Base-by-base conservation (phyloP, 2,329 filamentous ascomycete genomes). In the Botrytis galanthina region DNA sequence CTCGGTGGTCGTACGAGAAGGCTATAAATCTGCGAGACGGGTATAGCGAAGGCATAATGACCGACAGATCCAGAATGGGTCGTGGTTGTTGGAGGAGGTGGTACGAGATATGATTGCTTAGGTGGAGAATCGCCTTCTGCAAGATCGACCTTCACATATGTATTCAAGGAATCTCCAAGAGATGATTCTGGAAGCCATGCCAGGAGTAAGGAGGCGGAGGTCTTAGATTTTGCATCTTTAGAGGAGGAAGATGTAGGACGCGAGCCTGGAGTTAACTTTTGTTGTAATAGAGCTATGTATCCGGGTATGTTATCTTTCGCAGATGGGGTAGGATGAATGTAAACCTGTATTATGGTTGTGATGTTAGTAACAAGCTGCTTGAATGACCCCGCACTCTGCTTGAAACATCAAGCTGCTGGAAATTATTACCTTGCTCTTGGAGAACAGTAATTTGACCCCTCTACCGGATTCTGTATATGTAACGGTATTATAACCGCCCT, bases 111-210 rank as follows among this genome's bases (percentile, higher is more conserved):
- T 14, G 92, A 92, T 82, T 97, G 94, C 77, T 89, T 92, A 0
- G 95, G 95, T 4, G 94, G 92, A 1, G 92, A 92, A 64, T 93
- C 91, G 73, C 88, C 90, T 76, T 96, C 94, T 74, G 91, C 91
- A 29, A 97, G 88, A 82, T 99, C 97, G 71, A 99, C 95, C 81
- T 98, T 98, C 80, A 97, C 93, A 81, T 99, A 99, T 75, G 94
- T 93, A 82, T 92, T 92, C 75, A 93, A 92, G 37, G 92, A 91
- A 80, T 97, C 93, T 62, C 95, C 95, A 2, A 99, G 88, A 9
- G 93, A 91, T 22, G 93, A 90, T 82, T 99, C 96, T 32, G 96
- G 96, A 1, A 98, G 85, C 96, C 96, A 99, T 48, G 95, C 94
- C 1, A 99, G 89, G 20, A 99, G 87, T 51, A 97, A 89, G 74